Percentiles rank a stretch among this genome's conserved stretches.
Conservation (phyloP, 139 green algal genomes). For the Chlorella sp. region DNA sequence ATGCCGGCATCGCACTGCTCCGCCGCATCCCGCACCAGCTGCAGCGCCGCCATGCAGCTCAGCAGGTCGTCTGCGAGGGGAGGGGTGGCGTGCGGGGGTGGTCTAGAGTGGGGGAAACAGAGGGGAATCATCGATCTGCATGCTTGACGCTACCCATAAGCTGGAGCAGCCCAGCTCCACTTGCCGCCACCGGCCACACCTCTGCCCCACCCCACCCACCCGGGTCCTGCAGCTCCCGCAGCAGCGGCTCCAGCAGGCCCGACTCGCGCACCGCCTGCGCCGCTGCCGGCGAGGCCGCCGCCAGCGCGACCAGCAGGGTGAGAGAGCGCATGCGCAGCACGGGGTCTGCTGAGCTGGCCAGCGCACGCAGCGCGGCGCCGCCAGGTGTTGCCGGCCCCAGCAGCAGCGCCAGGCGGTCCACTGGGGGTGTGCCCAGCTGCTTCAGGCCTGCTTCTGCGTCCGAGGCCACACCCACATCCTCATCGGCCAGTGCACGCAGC, state of each 20-base stretch:
- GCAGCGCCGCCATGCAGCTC: constrained; percentile 34
- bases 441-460: constrained; percentile 12
- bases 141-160: neutral
- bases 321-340: constrained; percentile 25
- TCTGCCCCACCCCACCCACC: neutral
- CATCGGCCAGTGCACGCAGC: constrained; percentile 16
- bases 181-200: neutral
- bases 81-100: neutral
- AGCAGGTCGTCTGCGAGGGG: constrained; percentile 25
- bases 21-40: constrained; percentile 22
- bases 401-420: constrained; percentile 1
- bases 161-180: neutral
- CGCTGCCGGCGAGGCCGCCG: constrained; percentile 2
- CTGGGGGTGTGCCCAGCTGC: constrained; percentile 1
- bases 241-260: constrained; percentile 27
- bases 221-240: constrained; percentile 23
- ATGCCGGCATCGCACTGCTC: constrained; percentile 19
- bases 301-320: constrained; percentile 25
- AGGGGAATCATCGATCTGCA: neutral
- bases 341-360: constrained; percentile 21
- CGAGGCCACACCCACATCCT: constrained; percentile 17
- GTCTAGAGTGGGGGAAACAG: neutral
- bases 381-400: neutral
- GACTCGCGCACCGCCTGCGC: neutral
- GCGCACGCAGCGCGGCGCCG: neutral